Evolutionary conservation across 2,329 filamentous ascomycete species (phyloP), one percentile per base, ranked within the genome.

Genomic region (Cercospora sesami): DNA sequence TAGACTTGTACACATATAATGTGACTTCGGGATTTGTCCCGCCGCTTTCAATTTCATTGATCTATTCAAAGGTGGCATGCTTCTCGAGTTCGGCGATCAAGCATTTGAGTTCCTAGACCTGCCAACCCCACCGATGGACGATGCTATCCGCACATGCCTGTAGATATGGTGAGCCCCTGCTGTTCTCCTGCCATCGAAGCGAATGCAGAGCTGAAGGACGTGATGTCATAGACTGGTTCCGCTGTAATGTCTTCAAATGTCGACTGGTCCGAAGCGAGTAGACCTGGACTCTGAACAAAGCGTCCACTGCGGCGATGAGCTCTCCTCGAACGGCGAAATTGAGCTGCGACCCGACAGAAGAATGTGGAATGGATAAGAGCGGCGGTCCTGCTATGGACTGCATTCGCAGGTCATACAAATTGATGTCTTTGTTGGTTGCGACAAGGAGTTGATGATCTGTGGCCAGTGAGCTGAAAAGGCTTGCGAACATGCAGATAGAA

Each of bases 241-340:
- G 26, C 33, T 18, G 28, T 51, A 75, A 39, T 5, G 71, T 71
- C 31, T 60, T 68, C 39, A 75, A 16, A 36, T 59, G 53, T 48
- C 53, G 65, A 16, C 74, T 73, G 2, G 67, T 67, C 1, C 68
- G 65, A 9, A 76, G 57, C 21, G 72, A 74, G 48, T 74, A 73
- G n/a, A 71, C 60, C 60, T 74, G 71, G 1, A 77, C 51, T 14
- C 70, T 65, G 60, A 73, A 69, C 39, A 68, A 51, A 30, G 63
- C 55, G 60, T 75, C 73, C 6, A 69, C 51, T 9, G 74, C 74
- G 16, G 74, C 72, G 8, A 76, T 42, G 14, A 73, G 21, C 23
- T 67, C 62, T 10, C 61, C 64, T 21, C 63, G 39, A 3, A 67
- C n/a, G 26, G 63, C 63, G 30, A 63, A 65, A 33, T 68, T 45